Conservation (phyloP, 2,329 filamentous ascomycete species). For the Thyridium curvatum region DNA sequence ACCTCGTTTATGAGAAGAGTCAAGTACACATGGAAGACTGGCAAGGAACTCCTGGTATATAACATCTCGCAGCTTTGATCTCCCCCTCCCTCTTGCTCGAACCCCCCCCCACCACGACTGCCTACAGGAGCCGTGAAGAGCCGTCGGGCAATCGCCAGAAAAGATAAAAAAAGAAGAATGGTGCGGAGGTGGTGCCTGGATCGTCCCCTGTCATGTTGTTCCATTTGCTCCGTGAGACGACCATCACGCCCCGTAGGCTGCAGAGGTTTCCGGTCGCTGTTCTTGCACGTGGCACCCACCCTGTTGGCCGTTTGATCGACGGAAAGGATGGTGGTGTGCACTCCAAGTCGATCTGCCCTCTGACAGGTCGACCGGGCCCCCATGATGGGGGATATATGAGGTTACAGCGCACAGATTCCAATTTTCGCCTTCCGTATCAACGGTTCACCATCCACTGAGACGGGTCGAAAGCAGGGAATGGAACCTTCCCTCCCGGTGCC, state of each 20-base stretch:
- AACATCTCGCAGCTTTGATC: too few relatives aligned
- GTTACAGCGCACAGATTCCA: conserved; percentile 2
- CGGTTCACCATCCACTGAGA: neutral
- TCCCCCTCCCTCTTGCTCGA: too few relatives aligned
- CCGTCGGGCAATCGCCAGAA: neutral
- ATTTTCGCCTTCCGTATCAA: neutral
- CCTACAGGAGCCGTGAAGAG: too few relatives aligned
- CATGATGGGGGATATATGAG: conserved; percentile 3
- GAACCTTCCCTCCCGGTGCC: conserved; percentile 2
- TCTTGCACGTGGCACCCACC: conserved; percentile 1
- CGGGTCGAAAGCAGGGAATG: neutral
- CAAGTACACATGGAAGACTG: too few relatives aligned
- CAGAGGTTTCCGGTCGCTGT: neutral
- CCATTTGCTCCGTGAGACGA: neutral
- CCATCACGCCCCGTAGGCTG: neutral
- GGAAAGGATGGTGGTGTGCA: conserved; percentile 2
- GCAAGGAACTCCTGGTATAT: too few relatives aligned
- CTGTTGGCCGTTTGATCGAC: conserved; percentile 1
- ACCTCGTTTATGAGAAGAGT: too few relatives aligned
- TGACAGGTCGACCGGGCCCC: conserved; percentile 1
- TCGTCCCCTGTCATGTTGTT: neutral
- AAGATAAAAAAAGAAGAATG: neutral
- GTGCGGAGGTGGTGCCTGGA: neutral
- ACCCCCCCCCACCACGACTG: too few relatives aligned
- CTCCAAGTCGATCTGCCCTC: neutral